These are phyloP conservation scores for Eimeria necatrix DNA, from an alignment of 169 alveolate species.

Conservation along the genomic window DNA sequence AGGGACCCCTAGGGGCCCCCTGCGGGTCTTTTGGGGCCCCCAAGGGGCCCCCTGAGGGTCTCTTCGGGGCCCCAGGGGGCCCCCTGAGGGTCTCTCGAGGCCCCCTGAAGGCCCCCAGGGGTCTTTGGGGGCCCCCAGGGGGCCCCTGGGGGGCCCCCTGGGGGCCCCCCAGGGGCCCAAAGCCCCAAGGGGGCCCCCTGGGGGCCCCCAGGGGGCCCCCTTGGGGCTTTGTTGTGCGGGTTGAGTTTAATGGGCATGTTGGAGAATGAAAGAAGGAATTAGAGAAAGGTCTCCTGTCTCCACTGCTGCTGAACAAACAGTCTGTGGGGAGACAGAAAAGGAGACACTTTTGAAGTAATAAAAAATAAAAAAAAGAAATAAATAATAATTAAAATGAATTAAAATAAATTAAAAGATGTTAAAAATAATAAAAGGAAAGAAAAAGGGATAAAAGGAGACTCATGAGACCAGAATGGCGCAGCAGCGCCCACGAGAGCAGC, in stretches of 20 bases:
- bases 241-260: no score
- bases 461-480: not conserved
- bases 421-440: not conserved
- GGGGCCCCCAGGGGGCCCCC: not conserved
- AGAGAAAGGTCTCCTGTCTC: not conserved
- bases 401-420: no score
- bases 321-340: not conserved
- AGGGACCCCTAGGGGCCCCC: no score
- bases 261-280: not conserved
- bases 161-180: not conserved
- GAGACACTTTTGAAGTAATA: not conserved
- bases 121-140: no score
- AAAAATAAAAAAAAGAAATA: no score
- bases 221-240: not conserved
- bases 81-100: no score
- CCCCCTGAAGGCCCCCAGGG: no score
- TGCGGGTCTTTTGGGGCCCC: no score
- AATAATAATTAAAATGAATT: no score
- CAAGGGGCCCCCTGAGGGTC: no score
- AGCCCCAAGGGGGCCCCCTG: no score
- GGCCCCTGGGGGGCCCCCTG: not conserved
- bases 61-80: no score
- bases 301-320: slow-evolving; percentile 14
- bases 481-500: not conserved
- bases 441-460: not conserved